Evolutionary conservation across 306 rosid species (phyloP).

Genomic region (Pyrus communis): DNA sequence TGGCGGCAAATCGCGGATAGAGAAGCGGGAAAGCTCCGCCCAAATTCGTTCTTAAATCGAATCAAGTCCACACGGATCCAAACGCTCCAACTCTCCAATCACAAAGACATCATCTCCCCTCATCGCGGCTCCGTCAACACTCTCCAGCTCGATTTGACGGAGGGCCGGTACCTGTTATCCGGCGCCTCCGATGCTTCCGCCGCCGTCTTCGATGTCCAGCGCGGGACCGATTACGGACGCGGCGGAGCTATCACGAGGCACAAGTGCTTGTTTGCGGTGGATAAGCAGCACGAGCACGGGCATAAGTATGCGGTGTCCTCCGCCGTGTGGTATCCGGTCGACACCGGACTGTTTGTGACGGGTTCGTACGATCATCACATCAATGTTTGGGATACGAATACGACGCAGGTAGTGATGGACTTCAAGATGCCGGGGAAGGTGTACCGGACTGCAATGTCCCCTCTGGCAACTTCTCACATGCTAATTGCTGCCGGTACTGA

Average conservation of each 20-base stretch:
- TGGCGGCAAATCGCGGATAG: slow-evolving; percentile 91
- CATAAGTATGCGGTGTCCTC: slow-evolving; percentile 79
- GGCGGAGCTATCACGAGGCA: slow-evolving; percentile 50
- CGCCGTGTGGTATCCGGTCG: slow-evolving; percentile 91
- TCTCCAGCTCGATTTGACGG: slow-evolving; percentile 86
- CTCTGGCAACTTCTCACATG: slow-evolving; percentile 82
- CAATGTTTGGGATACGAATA: slow-evolving; percentile 96
- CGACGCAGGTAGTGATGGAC: slow-evolving; percentile 77
- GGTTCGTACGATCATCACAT: slow-evolving; percentile 80
- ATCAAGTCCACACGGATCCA: slow-evolving; percentile 51
- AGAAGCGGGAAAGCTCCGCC: slow-evolving; percentile 65
- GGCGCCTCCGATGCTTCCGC: slow-evolving; percentile 77
- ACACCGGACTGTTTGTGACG: slow-evolving; percentile 78
- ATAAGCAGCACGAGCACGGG: slow-evolving; percentile 57
- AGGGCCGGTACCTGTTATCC: slow-evolving; percentile 70
- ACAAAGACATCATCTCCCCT: slow-evolving; percentile 64
- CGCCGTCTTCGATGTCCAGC: slow-evolving; percentile 71
- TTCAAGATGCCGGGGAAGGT: slow-evolving; percentile 94
- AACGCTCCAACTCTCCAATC: slow-evolving; percentile 48
- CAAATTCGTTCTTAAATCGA: slow-evolving; percentile 52
- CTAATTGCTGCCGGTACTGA: slow-evolving; percentile 87
- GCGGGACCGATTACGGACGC: slow-evolving; percentile 38
- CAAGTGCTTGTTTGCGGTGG: slow-evolving; percentile 44
- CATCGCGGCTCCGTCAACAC: slow-evolving; percentile 81
- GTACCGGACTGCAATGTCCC: slow-evolving; percentile 79